Conservation (phyloP, 1,284 basidiomycete species). For the Apiotrichum gracile region DNA sequence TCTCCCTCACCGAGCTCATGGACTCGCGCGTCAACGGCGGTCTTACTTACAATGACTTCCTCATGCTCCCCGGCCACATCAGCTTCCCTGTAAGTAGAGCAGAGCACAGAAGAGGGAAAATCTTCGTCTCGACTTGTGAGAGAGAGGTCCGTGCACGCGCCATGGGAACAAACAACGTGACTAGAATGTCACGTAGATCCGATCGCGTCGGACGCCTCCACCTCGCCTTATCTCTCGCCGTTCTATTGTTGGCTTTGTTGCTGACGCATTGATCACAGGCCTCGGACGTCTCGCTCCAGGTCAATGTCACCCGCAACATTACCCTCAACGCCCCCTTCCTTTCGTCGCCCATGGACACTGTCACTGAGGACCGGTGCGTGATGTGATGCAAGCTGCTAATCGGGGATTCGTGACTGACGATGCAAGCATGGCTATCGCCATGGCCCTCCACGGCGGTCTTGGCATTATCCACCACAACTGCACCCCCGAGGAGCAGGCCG, state of each 20-base stretch:
- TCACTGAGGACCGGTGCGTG: constrained; percentile 74
- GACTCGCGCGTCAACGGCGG: constrained; percentile 83
- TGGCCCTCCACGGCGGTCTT: constrained; percentile 92
- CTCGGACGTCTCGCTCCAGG: constrained; percentile 71
- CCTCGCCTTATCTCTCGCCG: background rate
- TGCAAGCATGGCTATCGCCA: constrained; percentile 77
- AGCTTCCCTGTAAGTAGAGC: constrained; percentile 68
- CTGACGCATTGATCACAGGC: constrained; percentile 24
- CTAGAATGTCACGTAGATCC: background rate
- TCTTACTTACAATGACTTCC: constrained; percentile 93
- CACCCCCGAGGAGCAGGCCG: constrained; percentile 76
- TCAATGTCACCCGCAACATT: constrained; percentile 82
- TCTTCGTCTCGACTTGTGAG: too few relatives aligned
- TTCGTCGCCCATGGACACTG: constrained; percentile 99
- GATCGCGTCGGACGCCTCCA: background rate
- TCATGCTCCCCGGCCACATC: constrained; percentile 92
- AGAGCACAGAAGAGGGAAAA: too few relatives aligned
- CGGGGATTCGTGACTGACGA: constrained; percentile 1
- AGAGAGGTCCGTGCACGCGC: too few relatives aligned
- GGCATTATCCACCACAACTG: constrained; percentile 99
- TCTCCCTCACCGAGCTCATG: constrained; percentile 82
- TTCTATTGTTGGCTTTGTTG: background rate
- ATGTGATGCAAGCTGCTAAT: background rate
- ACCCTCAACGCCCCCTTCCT: constrained; percentile 92
- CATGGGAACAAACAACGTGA: too few relatives aligned